Base-by-base conservation (phyloP, 2,329 filamentous ascomycete species). In the Chaetothyriales sp. region DNA sequence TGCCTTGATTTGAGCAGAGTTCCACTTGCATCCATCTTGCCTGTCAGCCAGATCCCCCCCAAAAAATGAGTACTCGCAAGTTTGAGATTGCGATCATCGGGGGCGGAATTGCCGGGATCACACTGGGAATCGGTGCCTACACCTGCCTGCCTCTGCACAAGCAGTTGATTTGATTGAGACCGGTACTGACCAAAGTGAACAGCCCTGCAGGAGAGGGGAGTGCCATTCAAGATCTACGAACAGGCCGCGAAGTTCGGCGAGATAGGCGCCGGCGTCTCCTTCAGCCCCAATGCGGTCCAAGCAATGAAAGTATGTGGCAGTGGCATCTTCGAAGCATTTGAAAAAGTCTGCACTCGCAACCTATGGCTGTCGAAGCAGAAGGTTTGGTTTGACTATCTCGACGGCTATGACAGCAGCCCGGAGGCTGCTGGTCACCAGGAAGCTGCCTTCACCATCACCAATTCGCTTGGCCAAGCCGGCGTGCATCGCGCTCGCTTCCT, bases 241-340 rank as follows among this genome's bases (percentile, higher is more conserved):
- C 65, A 70, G 47, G 73, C 73, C 1, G 54, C 64, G 2, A 62
- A 65, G 20, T 76, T 76, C 52, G 68, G 67, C 50, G 73, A 76
- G 57, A 73, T 76, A 20, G 74, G 74, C 10, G 74, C 73, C 0
- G 73, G 73, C 18, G 70, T 76, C 0, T 64, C 67, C 2, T 69
- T 76, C 50, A 69, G 68, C 1, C 68, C 70, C 43, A 75, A 76
- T 57, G 68, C 73, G n/a, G 61, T 65, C 3, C 66, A 69, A 26
- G 71, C 73, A 5, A 72, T 76, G 71, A 63, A 67, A 48, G 58
- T 69, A 39, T 68, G 72, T 59, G 66, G 68, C 26, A 64, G 67
- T 1, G 67, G 65, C 28, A 61, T 73, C 50, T 59, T 62, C 48
- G 56, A 63, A 15, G 68, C 66, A 1, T 75, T 73, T 56, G 58